phyloP scores from a whole-genome alignment of 805 yeast species.

The Kodamaea leandrae region DNA sequence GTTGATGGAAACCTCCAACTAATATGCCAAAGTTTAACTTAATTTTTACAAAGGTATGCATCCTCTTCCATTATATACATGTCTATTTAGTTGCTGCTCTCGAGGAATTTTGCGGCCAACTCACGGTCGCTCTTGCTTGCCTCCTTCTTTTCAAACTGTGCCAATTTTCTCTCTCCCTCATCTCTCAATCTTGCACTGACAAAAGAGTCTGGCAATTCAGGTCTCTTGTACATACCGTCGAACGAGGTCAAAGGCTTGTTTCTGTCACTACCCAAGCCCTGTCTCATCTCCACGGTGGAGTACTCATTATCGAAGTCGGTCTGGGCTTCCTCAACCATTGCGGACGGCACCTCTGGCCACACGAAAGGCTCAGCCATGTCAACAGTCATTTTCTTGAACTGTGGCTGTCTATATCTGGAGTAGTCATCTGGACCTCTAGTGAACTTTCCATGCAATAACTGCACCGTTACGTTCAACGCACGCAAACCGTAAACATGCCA shows the following conservation, averaged over 20 bases:
- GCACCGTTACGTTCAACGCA: constrained; percentile 85
- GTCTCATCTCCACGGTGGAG: constrained; percentile 50
- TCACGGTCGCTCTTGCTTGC: constrained; percentile 28
- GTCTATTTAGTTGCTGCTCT: constrained; percentile 1
- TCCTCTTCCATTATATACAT: neutral
- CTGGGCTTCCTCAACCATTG: constrained; percentile 26
- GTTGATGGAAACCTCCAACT: no score
- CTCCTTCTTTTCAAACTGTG: constrained; percentile 19
- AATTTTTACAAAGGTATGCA: no score
- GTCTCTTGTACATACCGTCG: constrained; percentile 62
- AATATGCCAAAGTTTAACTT: no score
- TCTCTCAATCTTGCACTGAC: constrained; percentile 28
- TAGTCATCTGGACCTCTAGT: constrained; percentile 50
- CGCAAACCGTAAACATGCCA: constrained; percentile 87
- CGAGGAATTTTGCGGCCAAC: constrained; percentile 28
- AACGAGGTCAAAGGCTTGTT: constrained; percentile 68
- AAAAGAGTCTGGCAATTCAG: constrained; percentile 38
- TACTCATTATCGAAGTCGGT: constrained; percentile 48
- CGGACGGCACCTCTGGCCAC: constrained; percentile 73
- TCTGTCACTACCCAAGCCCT: constrained; percentile 62
- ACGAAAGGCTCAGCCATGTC: constrained; percentile 94
- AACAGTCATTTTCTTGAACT: constrained; percentile 92
- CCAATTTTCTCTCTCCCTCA: constrained; percentile 21
- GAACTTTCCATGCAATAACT: constrained; percentile 71
- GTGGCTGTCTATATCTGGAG: constrained; percentile 75